These are phyloP conservation scores for Echria macrotheca DNA, from an alignment of 495 filamentous ascomycete species.

Conservation along the genomic window DNA sequence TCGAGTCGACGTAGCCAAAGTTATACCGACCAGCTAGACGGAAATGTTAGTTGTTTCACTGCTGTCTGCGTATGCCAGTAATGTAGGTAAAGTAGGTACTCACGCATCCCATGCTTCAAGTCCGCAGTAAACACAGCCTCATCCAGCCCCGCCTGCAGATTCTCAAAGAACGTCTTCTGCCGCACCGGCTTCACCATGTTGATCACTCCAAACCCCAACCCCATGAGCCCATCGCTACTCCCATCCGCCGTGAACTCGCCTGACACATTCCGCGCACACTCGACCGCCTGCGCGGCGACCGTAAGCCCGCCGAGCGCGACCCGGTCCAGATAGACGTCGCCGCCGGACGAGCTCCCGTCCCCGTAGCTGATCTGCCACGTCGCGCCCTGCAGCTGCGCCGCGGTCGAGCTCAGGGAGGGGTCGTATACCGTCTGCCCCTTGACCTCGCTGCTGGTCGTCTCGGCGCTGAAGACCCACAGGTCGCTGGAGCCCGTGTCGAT, in stretches of 20 bases:
- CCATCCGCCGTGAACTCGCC: conserved; percentile 53
- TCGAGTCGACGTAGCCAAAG: conserved; percentile 65
- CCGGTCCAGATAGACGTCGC: conserved; percentile 63
- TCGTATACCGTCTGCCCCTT: conserved; percentile 58
- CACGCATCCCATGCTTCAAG: conserved; percentile 52
- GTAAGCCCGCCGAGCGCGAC: conserved; percentile 62
- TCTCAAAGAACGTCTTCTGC: conserved; percentile 71
- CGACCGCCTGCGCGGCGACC: conserved; percentile 63
- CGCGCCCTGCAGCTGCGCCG: conserved; percentile 45
- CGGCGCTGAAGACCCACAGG: conserved; percentile 50
- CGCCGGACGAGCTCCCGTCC: conserved; percentile 60
- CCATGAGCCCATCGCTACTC: conserved; percentile 64
- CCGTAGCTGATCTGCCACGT: conserved; percentile 68
- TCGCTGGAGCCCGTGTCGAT: conserved; percentile 75
- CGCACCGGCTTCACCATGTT: conserved; percentile 60
- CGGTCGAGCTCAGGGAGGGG: conserved; percentile 39
- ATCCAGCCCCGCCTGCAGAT: conserved; percentile 56
- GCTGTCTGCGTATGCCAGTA: conserved; percentile 23
- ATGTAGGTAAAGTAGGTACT: conserved; percentile 10
- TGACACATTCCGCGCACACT: conserved; percentile 59
- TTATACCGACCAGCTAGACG: too few species aligned
- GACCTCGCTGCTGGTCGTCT: conserved; percentile 21
- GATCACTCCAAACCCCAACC: conserved; percentile 65
- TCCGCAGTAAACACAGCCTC: conserved; percentile 62
- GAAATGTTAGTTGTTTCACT: too few species aligned